Conservation (phyloP, 371 early-diverging fungal genomes). For the Lichtheimia ornata region DNA sequence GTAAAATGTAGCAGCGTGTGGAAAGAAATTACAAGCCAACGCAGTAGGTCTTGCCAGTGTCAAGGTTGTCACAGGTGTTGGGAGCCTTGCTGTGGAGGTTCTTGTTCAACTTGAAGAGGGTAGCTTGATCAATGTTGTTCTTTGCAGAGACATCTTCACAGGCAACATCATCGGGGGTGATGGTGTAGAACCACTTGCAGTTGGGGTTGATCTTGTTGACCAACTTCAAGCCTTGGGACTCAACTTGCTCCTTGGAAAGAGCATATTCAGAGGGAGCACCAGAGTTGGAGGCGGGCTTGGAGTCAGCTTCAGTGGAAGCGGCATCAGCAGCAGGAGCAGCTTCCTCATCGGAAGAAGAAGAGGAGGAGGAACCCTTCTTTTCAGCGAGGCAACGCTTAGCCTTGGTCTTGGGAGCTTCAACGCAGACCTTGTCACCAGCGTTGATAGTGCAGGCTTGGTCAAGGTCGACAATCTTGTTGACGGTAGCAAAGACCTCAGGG, state of each 20-base stretch:
- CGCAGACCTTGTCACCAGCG: background rate
- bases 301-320: background rate
- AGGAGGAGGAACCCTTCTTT: conserved; percentile 11
- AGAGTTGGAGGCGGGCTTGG: background rate
- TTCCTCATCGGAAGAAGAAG: background rate
- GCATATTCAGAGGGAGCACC: conserved; percentile 5
- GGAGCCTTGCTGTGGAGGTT: conserved; percentile 24
- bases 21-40: conserved; percentile 14
- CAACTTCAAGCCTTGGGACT: conserved; percentile 8
- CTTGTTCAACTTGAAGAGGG: conserved; percentile 20
- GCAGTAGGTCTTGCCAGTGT: conserved; percentile 33
- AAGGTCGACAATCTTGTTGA: background rate
- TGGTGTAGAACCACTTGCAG: conserved; percentile 24
- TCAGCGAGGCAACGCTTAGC: conserved; percentile 11
- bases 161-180: conserved; percentile 14
- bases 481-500: background rate
- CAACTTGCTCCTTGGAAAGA: conserved; percentile 5
- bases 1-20: no score
- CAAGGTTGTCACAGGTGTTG: conserved; percentile 29
- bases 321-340: background rate
- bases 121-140: conserved; percentile 12
- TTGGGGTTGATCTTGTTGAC: conserved; percentile 16
- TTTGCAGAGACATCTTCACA: conserved; percentile 20
- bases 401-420: conserved; percentile 13
- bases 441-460: background rate